Base-by-base conservation (phyloP, 2,329 filamentous ascomycete species). In the Aspergillus sp. region DNA sequence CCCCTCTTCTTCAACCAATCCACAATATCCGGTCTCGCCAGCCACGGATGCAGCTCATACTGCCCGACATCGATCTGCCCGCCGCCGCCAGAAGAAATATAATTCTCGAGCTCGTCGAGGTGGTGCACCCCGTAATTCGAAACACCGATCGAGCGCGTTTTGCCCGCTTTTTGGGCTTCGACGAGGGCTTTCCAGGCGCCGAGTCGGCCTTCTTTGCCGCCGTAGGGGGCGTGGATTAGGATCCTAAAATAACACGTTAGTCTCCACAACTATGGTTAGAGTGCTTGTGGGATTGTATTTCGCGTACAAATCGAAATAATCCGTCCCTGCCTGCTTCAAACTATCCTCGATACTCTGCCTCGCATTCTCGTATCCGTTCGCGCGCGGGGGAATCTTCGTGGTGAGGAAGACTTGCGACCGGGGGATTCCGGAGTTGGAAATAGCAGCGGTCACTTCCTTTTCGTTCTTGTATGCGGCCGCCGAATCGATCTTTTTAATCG, bases 11-110 rank as follows among this genome's bases (percentile, higher is more conserved):
- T 73, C 65, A 89, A 89, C 91, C 92, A 97, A 47, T 84, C 78
- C 8, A 87, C 86, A 59, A 97, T 91, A 68, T 96, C 91, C 20
- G 81, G 78, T n/a, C 92, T 82, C 8, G 86, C 81, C 42, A 92
- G 85, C 92, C 91, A 97, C 1, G 93, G 93, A 74, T 97, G 93
- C 11, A 97, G 78, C 76, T 97, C 93, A 75, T 89, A 91, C 75
- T 96, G 93, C 41, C 91, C 92, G 38, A 96, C 89, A 59, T 87
- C 89, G 67, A 96, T 83, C 41, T 90, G 78, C 22, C 90, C 90
- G 4, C 83, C 84, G 9, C 70, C 69, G 26, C 64, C 65, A 59
- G 71, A 68, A 22, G 49, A 36, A 56, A 74, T 77, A 57, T 77
- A 76, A 49, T 66, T 69, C 53, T 77, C 73, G 39, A 76, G 59